These are phyloP conservation scores for Leccinum imitatum DNA, from an alignment of 768 basidiomycete genomes.

Conservation along the genomic window DNA sequence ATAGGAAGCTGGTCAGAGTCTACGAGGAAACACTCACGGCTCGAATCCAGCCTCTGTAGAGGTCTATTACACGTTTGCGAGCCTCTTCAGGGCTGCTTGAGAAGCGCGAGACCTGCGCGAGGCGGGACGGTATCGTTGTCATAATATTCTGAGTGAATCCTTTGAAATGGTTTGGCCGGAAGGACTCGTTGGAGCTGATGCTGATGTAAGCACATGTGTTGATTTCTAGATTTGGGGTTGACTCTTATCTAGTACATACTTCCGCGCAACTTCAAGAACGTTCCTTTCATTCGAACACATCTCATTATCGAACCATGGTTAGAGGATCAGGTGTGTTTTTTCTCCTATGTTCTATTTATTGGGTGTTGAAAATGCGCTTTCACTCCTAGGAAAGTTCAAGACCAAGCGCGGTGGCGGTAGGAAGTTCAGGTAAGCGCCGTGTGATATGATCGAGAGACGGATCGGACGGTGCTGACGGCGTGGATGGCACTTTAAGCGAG, in stretches of 20 bases:
- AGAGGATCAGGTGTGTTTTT: conserved; percentile 30
- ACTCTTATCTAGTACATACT: conserved; percentile 25
- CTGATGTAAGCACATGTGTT: conserved; percentile 18
- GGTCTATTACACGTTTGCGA: conserved; percentile 62
- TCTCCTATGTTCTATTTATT: background rate
- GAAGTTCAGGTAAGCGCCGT: conserved; percentile 62
- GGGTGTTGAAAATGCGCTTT: background rate
- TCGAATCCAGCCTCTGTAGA: conserved; percentile 95
- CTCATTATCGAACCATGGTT: conserved; percentile 25
- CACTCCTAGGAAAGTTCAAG: conserved; percentile 70
- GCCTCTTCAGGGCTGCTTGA: conserved; percentile 61
- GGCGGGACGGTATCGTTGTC: conserved; percentile 87
- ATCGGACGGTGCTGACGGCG: conserved; percentile 10
- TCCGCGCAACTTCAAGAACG: background rate
- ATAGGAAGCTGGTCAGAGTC: background rate
- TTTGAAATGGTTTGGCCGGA: background rate
- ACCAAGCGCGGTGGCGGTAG: conserved; percentile 86
- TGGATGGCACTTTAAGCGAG: conserved; percentile 40
- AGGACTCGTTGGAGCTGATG: conserved; percentile 4
- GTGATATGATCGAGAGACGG: conserved; percentile 6
- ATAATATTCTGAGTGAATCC: conserved; percentile 31
- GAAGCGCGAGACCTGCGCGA: conserved; percentile 68
- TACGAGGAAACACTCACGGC: conserved; percentile 50
- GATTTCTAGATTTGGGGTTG: conserved; percentile 12
- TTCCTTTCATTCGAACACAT: background rate